Evolutionary conservation across 148 eudicot species (phyloP), one percentile per base, ranked within the genome.

Genomic region (Euryodendron excelsum): DNA sequence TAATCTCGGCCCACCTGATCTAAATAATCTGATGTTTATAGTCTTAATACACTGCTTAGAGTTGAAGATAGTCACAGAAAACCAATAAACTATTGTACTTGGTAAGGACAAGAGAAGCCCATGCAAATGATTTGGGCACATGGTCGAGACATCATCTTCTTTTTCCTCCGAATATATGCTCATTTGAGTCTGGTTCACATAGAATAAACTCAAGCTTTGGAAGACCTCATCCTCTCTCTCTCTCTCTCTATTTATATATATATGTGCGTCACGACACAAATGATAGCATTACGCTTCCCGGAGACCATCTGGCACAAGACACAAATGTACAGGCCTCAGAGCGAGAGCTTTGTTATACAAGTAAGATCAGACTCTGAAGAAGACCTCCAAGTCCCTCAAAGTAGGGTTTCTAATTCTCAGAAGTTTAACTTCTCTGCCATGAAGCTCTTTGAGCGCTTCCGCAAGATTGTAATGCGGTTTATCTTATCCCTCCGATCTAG

Each of bases 361-460:
- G 64, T 83, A 58, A 55, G 33, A 20, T 5, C 70, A 36, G 25
- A n/a, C n/a, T n/a, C n/a, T n/a, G n/a, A 30, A 75, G 69, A 11
- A 4, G 60, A 55, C 11, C 7, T 55, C 60, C 12, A 41, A 41
- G 56, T 4, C 60, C 27, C 60, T 56, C 12, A 60, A 60, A 9
- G 33, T 60, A 60, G 31, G 33, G 64, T 60, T 60, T 60, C 23
- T 12, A 25, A 12, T n/a, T n/a, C n/a, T n/a, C n/a, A n/a, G 44
- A 25, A 34, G 34, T 30, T 25, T 20, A 1, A 78, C 50, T 83
- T 78, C 55, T 82, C 74, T 5, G 65, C 80, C 53, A 89, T 86
- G 91, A 86, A 86, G 84, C 47, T 85, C 21, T 80, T 86, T 50
- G 60, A 85, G 33, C 82, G 88, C 2, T 83, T 89, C 69, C 83